Base-by-base conservation (phyloP, 2,329 filamentous ascomycete genomes). In the Exutisphaerella laricina region DNA sequence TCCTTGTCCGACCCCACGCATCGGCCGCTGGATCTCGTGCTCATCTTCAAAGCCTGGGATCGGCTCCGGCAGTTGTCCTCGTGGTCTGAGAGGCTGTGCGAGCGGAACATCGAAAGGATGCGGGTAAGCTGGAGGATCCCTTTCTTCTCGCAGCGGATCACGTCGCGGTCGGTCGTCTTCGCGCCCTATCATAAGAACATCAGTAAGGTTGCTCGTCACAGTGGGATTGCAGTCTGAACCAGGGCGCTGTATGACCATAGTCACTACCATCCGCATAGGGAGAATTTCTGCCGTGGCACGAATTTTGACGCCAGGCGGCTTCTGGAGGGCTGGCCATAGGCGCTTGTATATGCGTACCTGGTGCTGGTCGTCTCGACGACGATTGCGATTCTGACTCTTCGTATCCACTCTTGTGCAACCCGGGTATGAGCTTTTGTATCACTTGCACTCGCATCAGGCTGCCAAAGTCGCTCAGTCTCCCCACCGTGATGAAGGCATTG, bases 41-140 rank as follows among this genome's bases (percentile, higher is more conserved):
- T 96, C 88, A 61, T 98, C 90, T 53, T 97, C 92, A 53, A 97
- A 97, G 14, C 79, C 87, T 0, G 92, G 92, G 0, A 90, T 89
- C 1, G 84, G 79, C 53, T 75, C 68, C 0, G 89, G 88, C 12
- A 80, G 60, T 1, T 85, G 85, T 14, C 72, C 72, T 30, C 77
- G 71, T 0, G 75, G 80, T 70, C 75, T 8, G 3, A 41, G 44
- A 18, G 48, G 51, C 25, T 41, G 37, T 75, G 79, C 25, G 85
- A 73, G n/a, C 78, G 81, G 58, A 35, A 64, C 61, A 18, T 58
- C 50, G 50, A 82, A 79, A 0, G 84, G 85, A 51, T 81, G 77
- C 3, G 84, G 84, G 10, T 77, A 74, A 13, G 81, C 80, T 18
- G 82, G 83, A 29, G 78, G 81, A 28, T 71, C 69, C 21, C 64